These are phyloP conservation scores for Aspergillus conjunctus DNA, from an alignment of 495 filamentous ascomycete genomes.

Conservation along the genomic window DNA sequence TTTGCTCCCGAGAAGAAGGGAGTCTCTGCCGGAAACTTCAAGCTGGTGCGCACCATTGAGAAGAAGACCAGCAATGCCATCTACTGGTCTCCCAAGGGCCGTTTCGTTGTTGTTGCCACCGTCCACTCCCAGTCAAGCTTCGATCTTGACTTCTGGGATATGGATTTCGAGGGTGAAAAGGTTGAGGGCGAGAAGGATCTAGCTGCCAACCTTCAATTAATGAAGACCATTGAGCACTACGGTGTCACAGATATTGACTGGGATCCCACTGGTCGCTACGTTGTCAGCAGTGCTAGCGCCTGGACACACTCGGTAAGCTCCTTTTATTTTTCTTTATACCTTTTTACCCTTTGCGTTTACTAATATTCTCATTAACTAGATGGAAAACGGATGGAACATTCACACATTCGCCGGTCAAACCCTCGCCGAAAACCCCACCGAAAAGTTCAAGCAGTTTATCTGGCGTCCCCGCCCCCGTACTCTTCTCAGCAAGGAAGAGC, in stretches of 20 bases:
- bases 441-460: conserved; percentile 95
- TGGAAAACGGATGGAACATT: conserved; percentile 98
- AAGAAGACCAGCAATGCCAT: conserved; percentile 99
- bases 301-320: conserved; percentile 90
- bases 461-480: conserved; percentile 93
- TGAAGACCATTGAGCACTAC: conserved; percentile 92
- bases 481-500: conserved; percentile 88
- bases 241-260: conserved; percentile 97
- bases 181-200: conserved; percentile 89
- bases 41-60: conserved; percentile 86
- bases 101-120: conserved; percentile 90
- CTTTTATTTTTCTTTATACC: not conserved
- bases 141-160: conserved; percentile 95
- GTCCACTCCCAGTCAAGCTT: conserved; percentile 89
- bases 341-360: conserved; percentile 21
- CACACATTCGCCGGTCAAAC: conserved; percentile 93
- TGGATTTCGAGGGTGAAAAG: conserved; percentile 98
- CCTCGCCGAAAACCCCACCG: conserved; percentile 87
- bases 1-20: conserved; percentile 96
- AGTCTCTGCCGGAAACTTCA: conserved; percentile 82
- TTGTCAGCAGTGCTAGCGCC: conserved; percentile 84
- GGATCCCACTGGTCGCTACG: conserved; percentile 94
- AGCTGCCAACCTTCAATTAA: conserved; percentile 88
- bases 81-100: conserved; percentile 97
- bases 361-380: conserved; percentile 57